Evolutionary conservation across 2,329 filamentous ascomycete species (phyloP).

Genomic region (Stemphylium lycopersici): DNA sequence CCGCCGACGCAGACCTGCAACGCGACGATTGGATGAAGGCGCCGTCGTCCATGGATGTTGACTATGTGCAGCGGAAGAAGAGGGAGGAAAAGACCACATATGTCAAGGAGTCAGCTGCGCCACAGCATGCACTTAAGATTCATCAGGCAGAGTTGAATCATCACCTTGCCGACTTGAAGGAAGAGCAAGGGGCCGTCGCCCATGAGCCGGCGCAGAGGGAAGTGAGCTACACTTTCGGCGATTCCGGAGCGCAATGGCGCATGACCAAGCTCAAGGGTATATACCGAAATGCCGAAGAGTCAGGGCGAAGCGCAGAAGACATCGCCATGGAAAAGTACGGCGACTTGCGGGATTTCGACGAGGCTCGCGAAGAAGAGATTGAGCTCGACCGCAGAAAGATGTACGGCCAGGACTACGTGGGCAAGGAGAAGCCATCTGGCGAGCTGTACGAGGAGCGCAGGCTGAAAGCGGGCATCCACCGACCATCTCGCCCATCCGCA

Average conservation of each 20-base stretch:
- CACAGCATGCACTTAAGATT: slow-evolving; percentile 70
- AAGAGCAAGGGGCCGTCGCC: slow-evolving; percentile 19
- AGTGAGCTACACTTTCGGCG: slow-evolving; percentile 85
- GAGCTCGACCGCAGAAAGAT: slow-evolving; percentile 82
- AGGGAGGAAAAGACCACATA: slow-evolving; percentile 51
- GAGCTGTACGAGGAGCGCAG: slow-evolving; percentile 82
- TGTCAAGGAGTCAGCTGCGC: slow-evolving; percentile 57
- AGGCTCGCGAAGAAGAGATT: slow-evolving; percentile 89
- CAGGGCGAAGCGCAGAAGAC: slow-evolving; percentile 75
- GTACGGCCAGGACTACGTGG: slow-evolving; percentile 84
- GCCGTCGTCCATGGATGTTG: slow-evolving; percentile 79
- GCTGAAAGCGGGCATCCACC: slow-evolving; percentile 61
- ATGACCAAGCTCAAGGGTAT: slow-evolving; percentile 94
- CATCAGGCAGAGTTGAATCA: slow-evolving; percentile 83
- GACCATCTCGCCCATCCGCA: slow-evolving; percentile 35
- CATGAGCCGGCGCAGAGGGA: slow-evolving; percentile 64
- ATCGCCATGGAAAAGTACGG: slow-evolving; percentile 84
- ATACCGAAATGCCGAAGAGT: slow-evolving; percentile 78
- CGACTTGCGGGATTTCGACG: slow-evolving; percentile 82
- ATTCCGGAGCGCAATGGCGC: slow-evolving; percentile 88
- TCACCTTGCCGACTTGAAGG: slow-evolving; percentile 65
- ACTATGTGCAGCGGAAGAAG: slow-evolving; percentile 75
- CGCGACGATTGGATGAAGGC: slow-evolving; percentile 96
- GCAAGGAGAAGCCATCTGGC: slow-evolving; percentile 85
- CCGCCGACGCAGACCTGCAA: slow-evolving; percentile 54